Base-by-base conservation (phyloP, 495 filamentous ascomycete species). In the Saxophila tyrrhenica region DNA sequence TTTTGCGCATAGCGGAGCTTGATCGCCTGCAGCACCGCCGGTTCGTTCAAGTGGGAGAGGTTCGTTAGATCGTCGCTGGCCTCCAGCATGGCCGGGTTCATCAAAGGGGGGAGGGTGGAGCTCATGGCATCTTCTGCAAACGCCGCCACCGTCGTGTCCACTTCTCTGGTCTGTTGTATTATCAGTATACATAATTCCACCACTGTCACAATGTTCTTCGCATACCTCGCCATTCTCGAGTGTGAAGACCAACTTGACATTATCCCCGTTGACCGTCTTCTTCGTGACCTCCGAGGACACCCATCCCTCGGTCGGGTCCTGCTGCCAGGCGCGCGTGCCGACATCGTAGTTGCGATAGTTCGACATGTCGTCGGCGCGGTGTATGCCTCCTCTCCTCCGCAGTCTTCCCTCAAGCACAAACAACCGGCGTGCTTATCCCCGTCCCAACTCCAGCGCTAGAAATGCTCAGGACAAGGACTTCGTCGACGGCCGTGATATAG, bases 31-130 rank as follows among this genome's bases (percentile, higher is more conserved):
- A 99, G 71, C 50, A 99, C 92, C 70, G 92, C 92, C 63, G 92
- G 92, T 68, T 99, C 92, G 71, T 99, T 99, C 56, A 99, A 72
- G 76, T 99, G 89, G 62, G 92, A 99, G 50, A 99, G 71, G 69
- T 94, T 96, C 25, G 92, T 99, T 63, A 99, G 74, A 69, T 99
- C 92, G 72, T 99, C 92, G 69, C 90, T 95, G 58, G 92, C 92
- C 79, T 99, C 92, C 42, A 99, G 83, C 81, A 99, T 92, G 23
- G 91, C 79, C 48, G 92, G 92, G 65, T 99, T 99, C 92, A 97
- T 97, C 61, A 97, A 71, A 39, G 92, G 92, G 10, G 92, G 92
- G 43, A 97, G 75, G 17, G 75, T 73, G 17, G 73, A 59, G 59
- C 83, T 81, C 17, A 74, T 73, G 17, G 74, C 56, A 62, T 89